Conservation (phyloP, 176 grass and related monocot species). For the Areca catechu region DNA sequence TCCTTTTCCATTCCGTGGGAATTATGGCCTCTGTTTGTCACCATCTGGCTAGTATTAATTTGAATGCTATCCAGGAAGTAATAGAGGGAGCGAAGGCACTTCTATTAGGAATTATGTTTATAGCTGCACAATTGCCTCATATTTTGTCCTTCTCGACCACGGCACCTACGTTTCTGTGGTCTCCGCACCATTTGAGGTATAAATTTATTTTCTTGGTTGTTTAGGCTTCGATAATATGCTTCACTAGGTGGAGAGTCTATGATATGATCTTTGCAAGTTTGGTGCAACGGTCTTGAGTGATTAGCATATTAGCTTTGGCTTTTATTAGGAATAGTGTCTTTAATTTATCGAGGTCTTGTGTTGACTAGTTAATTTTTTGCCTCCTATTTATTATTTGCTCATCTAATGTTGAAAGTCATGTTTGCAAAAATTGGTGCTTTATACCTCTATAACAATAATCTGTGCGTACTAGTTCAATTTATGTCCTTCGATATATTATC, state of each 20-base stretch:
- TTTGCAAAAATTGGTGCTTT: too few relatives aligned
- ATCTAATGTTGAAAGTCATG: too few relatives aligned
- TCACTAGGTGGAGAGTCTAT: constrained; percentile 4
- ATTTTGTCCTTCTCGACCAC: constrained; percentile 9
- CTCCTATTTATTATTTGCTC: too few relatives aligned
- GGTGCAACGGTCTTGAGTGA: too few relatives aligned
- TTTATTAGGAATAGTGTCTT: too few relatives aligned
- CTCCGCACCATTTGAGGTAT: constrained; percentile 56
- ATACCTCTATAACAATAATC: too few relatives aligned
- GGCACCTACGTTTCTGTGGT: constrained; percentile 73
- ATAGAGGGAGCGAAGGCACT: constrained; percentile 26
- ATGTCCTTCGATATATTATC: too few relatives aligned
- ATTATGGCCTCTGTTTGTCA: background rate
- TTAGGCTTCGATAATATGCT: constrained; percentile 11
- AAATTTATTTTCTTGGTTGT: background rate
- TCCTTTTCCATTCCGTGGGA: background rate
- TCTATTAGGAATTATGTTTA: constrained; percentile 23
- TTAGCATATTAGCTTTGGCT: too few relatives aligned
- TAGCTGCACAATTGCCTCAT: constrained; percentile 3
- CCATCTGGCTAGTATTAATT: constrained; percentile 2
- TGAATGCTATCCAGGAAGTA: background rate
- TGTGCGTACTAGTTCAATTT: too few relatives aligned
- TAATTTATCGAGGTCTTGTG: too few relatives aligned
- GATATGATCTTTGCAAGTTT: background rate
- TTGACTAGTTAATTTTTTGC: too few relatives aligned